Evolutionary conservation across 805 yeast genomes (phyloP).

Genomic region (Zygoascus bituminiphila): DNA sequence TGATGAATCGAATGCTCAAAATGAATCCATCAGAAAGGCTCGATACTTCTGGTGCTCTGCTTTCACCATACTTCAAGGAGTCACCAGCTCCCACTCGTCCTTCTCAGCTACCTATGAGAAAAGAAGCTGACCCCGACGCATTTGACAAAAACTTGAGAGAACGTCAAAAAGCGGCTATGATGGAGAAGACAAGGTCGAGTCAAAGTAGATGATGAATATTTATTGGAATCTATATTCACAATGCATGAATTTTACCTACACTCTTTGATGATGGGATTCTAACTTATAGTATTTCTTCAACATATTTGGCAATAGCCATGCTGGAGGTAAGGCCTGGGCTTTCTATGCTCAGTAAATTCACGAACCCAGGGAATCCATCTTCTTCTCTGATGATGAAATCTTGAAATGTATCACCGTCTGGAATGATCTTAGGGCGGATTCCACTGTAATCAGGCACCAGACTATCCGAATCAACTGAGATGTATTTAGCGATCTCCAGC

Average conservation of each 20-base stretch:
- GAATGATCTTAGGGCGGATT: constrained; percentile 67
- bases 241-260: no score
- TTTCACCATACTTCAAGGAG: constrained; percentile 63
- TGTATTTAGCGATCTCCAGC: constrained; percentile 50
- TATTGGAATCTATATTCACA: no score
- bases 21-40: constrained; percentile 74
- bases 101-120: constrained; percentile 45
- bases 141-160: constrained; percentile 13
- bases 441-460: constrained; percentile 69
- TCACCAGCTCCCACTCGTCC: constrained; percentile 68
- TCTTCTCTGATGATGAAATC: constrained; percentile 72
- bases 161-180: constrained; percentile 15
- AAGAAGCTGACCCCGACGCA: constrained; percentile 12
- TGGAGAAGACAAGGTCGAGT: constrained; percentile 1
- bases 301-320: constrained; percentile 76
- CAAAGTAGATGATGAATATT: no score
- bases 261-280: no score
- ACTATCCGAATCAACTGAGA: constrained; percentile 48
- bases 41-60: constrained; percentile 53
- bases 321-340: constrained; percentile 85
- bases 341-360: constrained; percentile 76
- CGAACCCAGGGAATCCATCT: constrained; percentile 65
- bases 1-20: constrained; percentile 62
- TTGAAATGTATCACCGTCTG: constrained; percentile 41
- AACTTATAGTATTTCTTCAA: constrained; percentile 24